Percentiles rank a stretch among this genome's conserved stretches.
Evolutionary conservation across 129 eudicot species (phyloP).

Genomic region (Arctium minus): DNA sequence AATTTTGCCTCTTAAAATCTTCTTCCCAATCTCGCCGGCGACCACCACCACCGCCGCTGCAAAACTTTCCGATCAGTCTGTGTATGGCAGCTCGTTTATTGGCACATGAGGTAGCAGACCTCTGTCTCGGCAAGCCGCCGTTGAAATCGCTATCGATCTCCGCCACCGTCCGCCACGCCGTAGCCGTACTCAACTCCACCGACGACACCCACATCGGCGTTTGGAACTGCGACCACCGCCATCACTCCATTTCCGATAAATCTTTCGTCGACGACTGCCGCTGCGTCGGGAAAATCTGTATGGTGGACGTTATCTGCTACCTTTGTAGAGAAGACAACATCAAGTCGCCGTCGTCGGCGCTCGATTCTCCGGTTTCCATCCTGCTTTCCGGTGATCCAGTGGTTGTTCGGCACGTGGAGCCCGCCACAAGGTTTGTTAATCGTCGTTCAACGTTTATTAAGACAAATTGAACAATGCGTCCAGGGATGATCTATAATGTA

Average conservation of each 20-base stretch:
- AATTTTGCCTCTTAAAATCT: neutral
- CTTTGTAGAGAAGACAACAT: conserved; percentile 56
- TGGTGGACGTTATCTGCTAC: conserved; percentile 71
- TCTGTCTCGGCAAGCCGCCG: conserved; percentile 85
- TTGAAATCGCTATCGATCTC: conserved; percentile 55
- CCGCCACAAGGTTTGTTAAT: conserved; percentile 56
- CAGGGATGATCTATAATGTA: too few relatives aligned
- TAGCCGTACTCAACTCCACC: conserved; percentile 54
- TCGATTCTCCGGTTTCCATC: conserved; percentile 67
- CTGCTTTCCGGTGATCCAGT: conserved; percentile 31
- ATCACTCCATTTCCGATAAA: neutral
- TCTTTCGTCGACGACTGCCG: conserved; percentile 25
- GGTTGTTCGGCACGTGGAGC: conserved; percentile 67
- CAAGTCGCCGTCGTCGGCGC: conserved; percentile 53
- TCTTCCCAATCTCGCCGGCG: neutral
- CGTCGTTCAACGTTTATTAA: neutral
- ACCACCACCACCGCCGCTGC: neutral
- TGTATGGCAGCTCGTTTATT: conserved; percentile 79
- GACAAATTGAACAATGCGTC: too few relatives aligned
- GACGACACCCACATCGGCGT: conserved; percentile 56
- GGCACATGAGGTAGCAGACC: conserved; percentile 71
- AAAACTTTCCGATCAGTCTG: neutral
- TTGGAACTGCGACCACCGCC: conserved; percentile 58
- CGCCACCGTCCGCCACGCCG: conserved; percentile 63
- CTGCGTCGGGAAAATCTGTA: conserved; percentile 76